Evolutionary conservation across 1,284 basidiomycete genomes (phyloP).

Genomic region (Paramarasmius palmivorus): DNA sequence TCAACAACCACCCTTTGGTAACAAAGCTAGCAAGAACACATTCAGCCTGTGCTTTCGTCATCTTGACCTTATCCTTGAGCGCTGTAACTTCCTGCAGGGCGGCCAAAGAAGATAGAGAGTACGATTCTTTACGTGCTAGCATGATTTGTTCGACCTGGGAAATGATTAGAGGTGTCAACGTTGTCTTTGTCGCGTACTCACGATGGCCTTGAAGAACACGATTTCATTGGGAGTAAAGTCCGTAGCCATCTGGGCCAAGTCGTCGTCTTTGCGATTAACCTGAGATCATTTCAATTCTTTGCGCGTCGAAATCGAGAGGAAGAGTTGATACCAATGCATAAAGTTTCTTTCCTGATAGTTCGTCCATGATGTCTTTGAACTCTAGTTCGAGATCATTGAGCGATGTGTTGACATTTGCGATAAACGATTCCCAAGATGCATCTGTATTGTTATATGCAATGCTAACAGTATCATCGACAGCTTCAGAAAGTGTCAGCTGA

Average conservation of each 20-base stretch:
- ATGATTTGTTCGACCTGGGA: constrained; percentile 84
- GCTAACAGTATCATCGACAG: constrained; percentile 48
- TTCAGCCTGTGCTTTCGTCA: constrained; percentile 79
- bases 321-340: constrained; percentile 55
- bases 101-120: constrained; percentile 72
- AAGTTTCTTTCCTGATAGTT: constrained; percentile 60
- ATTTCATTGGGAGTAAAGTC: constrained; percentile 79
- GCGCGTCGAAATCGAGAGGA: no score
- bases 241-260: constrained; percentile 79
- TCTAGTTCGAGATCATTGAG: constrained; percentile 73
- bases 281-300: constrained; percentile 33
- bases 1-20: constrained; percentile 76
- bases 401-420: constrained; percentile 56
- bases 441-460: constrained; percentile 42
- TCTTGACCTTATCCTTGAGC: constrained; percentile 60
- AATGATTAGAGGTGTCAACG: constrained; percentile 2
- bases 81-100: constrained; percentile 70
- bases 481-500: constrained; percentile 30
- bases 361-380: constrained; percentile 63
- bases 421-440: constrained; percentile 60
- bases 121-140: constrained; percentile 73
- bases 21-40: constrained; percentile 77
- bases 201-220: constrained; percentile 78
- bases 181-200: constrained; percentile 35
- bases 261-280: constrained; percentile 79